Base-by-base conservation (phyloP, 1,139 yeast genomes). In the Diutina rugosa region DNA sequence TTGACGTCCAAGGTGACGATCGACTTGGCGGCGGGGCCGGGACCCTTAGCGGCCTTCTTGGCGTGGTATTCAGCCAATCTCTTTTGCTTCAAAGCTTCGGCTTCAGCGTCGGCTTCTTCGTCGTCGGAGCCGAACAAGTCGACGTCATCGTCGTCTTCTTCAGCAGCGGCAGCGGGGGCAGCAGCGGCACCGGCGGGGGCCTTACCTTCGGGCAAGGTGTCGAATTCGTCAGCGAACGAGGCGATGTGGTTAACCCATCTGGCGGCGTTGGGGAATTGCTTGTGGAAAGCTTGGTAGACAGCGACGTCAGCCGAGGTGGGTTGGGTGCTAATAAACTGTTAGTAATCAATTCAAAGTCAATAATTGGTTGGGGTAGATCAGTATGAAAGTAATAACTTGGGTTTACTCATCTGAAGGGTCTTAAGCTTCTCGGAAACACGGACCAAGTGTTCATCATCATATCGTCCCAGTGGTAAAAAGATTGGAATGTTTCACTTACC, bases 171-270 rank as follows among this genome's bases (percentile, higher is more conserved):
- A 61, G 78, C 87, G 59, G 78, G 82, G 56, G 79, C 78, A n/a
- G 41, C n/a, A 12, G 41, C 41, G 59, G 81, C 80, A 63, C 80
- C 81, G 61, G 83, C 71, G 63, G 81, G 79, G 59, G 76, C 80
- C 58, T 68, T 74, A 70, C 88, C 90, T 65, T 90, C 95, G 76
- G 97, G 97, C 69, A 91, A 85, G 65, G 70, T 70, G 62, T 78
- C 82, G 71, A 90, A 90, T 75, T 90, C 96, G 67, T 82, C 90
- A 67, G 90, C 80, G 84, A 84, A 87, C 60, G 96, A 84, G 73
- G 95, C 95, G 72, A 91, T 85, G 90, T 90, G 97, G 86, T 88
- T 88, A 83, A 87, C 90, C 97, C 97, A 93, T 84, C 98, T 90
- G 72, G 96, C 78, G 72, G 90, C 90, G 76, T 88, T 85, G 76